Conservation (phyloP, 2,329 filamentous ascomycete genomes). For the Tolypocladium guangdongense region DNA sequence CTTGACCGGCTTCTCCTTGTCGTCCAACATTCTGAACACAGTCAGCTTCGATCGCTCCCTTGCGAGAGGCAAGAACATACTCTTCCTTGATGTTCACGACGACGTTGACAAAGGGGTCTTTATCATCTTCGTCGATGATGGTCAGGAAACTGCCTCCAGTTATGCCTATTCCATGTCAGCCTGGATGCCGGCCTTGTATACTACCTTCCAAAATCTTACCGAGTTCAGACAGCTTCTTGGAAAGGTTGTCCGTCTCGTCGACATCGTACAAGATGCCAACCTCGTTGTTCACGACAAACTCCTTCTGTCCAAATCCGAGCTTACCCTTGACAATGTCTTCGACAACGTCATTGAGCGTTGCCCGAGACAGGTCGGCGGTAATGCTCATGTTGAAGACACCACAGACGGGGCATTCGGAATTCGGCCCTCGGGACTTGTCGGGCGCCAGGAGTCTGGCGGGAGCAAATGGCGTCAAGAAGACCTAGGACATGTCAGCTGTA, state of each 20-base stretch:
- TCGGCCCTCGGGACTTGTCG: slow-evolving; percentile 51
- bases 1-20: slow-evolving; percentile 44
- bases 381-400: slow-evolving; percentile 59
- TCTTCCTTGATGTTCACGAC: slow-evolving; percentile 57
- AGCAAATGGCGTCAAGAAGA: slow-evolving; percentile 67
- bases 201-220: slow-evolving; percentile 30
- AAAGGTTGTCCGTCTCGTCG: slow-evolving; percentile 77
- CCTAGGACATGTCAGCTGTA: slow-evolving; percentile 24
- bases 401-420: slow-evolving; percentile 76
- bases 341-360: slow-evolving; percentile 71
- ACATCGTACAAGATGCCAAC: slow-evolving; percentile 76
- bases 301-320: slow-evolving; percentile 65
- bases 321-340: slow-evolving; percentile 59
- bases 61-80: slow-evolving; percentile 27
- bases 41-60: slow-evolving; percentile 13
- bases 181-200: background rate
- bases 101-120: slow-evolving; percentile 67
- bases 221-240: slow-evolving; percentile 68
- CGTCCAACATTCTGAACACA: slow-evolving; percentile 26
- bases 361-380: slow-evolving; percentile 55
- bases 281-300: slow-evolving; percentile 68
- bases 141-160: slow-evolving; percentile 67
- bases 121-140: slow-evolving; percentile 71
- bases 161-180: slow-evolving; percentile 39
- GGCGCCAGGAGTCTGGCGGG: slow-evolving; percentile 47